Evolutionary conservation across 257 asterid species (phyloP), one percentile per base, ranked within the genome.

Genomic region (Verbascum thapsus): DNA sequence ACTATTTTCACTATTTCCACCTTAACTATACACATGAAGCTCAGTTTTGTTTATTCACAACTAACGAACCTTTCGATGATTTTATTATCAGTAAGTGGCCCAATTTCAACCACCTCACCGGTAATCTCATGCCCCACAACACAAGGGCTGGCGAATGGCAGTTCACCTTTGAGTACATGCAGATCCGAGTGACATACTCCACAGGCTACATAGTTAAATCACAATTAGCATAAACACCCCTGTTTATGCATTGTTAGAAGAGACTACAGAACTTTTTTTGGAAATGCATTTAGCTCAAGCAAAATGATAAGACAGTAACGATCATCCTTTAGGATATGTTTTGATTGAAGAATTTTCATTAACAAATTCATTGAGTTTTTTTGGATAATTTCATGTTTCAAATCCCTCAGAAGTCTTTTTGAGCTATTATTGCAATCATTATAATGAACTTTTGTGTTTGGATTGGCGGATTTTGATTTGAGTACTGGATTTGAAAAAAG

Each of bases 151-250:
- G 97, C 76, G 72, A 92, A 92, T 6, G 97, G 99, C 66, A 92
- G 84, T 74, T 92, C 99, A 16, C 99, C 99, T 84, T 92, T 92
- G 17, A 92, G 74, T 61, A 92, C 99, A 60, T 92, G 99, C 68
- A 92, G 78, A 79, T 92, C 99, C 10, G 99, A 92, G 74, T 92
- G 99, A 73, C 99, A 92, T n/a, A 89, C 97, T 15, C 99, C 99
- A 73, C 99, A 92, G n/a, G 97, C 99, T 92, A 90, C 80, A 80
- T 49, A 52, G 58, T 62, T 60, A 53, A 61, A 67, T 62, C 59
- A 42, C 63, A 68, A 41, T 23, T 44, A 48, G 3, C 40, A 34
- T 17, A 62, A 23, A 16, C 62, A 56, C 34, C 8, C 11, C 10
- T 43, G 40, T 58, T 39, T 15, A 45, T 60, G 37, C 51, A 35